Percentiles rank a stretch among this genome's conserved stretches.
Evolutionary conservation across 768 basidiomycete genomes (phyloP).

Genomic region (Suillus luteus): DNA sequence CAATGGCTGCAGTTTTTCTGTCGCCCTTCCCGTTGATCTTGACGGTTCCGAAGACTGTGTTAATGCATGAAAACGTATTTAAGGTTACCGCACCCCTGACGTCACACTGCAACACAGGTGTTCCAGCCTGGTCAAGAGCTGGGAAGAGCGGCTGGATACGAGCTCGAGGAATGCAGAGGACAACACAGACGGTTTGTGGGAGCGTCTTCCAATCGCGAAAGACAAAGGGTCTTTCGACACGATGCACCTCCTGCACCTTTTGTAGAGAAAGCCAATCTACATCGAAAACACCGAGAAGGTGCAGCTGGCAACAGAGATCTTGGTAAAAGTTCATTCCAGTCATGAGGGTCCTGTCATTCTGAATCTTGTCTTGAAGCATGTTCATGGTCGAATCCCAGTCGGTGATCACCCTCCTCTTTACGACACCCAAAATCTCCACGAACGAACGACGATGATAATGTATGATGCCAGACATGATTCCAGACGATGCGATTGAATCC

Average conservation of each 20-base stretch:
- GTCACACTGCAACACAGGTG: conserved; percentile 26
- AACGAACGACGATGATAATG: background rate
- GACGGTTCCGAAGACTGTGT: conserved; percentile 26
- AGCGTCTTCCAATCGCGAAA: conserved; percentile 35
- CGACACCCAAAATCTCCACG: background rate
- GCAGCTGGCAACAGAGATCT: conserved; percentile 48
- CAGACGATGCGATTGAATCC: background rate
- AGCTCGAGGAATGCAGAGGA: conserved; percentile 34
- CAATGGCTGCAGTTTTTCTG: conserved; percentile 15
- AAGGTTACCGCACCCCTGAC: conserved; percentile 14
- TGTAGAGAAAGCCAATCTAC: conserved; percentile 24
- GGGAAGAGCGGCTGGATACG: conserved; percentile 25
- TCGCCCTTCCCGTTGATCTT: conserved; percentile 22
- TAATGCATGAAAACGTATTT: conserved; percentile 24
- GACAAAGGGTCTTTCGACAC: conserved; percentile 12
- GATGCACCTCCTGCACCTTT: conserved; percentile 17
- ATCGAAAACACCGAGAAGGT: conserved; percentile 42
- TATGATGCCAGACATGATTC: background rate
- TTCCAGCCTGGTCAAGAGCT: conserved; percentile 23
- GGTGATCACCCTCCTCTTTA: background rate
- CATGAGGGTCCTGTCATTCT: conserved; percentile 19
- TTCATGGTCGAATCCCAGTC: conserved; percentile 39
- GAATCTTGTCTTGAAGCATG: conserved; percentile 25
- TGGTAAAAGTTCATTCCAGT: conserved; percentile 41
- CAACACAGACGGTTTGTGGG: conserved; percentile 35